phyloP scores from a whole-genome alignment of 352 stramenopile species.

The Globisporangium spinosum region DNA sequence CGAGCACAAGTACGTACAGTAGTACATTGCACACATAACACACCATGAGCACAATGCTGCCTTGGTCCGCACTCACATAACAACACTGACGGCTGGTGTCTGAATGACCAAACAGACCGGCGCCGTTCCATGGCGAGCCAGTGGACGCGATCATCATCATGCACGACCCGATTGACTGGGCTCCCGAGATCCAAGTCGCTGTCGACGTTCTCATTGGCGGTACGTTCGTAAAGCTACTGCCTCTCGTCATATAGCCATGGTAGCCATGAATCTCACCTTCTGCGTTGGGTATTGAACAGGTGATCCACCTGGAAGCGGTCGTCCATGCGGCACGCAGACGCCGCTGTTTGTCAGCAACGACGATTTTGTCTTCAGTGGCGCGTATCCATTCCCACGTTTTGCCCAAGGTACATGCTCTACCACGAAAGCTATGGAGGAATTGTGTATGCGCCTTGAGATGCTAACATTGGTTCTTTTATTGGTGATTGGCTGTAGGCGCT shows the following conservation, averaged over 20 bases:
- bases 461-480: not conserved
- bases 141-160: slow-evolving; percentile 88
- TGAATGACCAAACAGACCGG: slow-evolving; percentile 24
- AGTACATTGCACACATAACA: not conserved
- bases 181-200: slow-evolving; percentile 85
- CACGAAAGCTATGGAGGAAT: not conserved
- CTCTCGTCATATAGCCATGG: not conserved
- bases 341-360: slow-evolving; percentile 84
- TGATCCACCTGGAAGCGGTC: slow-evolving; percentile 60
- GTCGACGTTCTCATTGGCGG: slow-evolving; percentile 85
- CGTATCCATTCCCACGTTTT: slow-evolving; percentile 80
- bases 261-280: not conserved
- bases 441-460: too few relatives aligned
- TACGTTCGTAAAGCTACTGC: not conserved
- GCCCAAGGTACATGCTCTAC: slow-evolving; percentile 42
- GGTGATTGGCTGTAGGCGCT: slow-evolving; percentile 22
- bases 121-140: slow-evolving; percentile 59
- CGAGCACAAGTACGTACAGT: slow-evolving; percentile 42
- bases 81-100: slow-evolving; percentile 1
- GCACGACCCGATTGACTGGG: slow-evolving; percentile 89
- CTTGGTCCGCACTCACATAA: not conserved
- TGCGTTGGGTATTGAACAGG: slow-evolving; percentile 22
- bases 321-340: slow-evolving; percentile 49
- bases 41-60: not conserved
- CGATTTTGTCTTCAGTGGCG: slow-evolving; percentile 86